These are phyloP conservation scores for Lotus japonicus DNA, from an alignment of 306 rosid genomes.

Conservation along the genomic window DNA sequence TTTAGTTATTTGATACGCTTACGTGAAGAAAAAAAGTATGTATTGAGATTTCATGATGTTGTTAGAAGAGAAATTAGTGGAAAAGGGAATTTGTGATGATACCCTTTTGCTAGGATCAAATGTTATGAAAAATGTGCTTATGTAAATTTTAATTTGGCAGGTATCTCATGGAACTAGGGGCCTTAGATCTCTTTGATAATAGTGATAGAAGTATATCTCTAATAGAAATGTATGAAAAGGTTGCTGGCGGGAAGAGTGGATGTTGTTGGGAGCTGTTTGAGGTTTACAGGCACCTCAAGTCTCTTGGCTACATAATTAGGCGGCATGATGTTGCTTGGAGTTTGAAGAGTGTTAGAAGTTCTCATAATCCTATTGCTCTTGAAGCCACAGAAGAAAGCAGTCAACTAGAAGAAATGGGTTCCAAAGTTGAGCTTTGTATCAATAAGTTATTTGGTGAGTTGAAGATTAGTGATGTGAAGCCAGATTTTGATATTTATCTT, in stretches of 20 bases:
- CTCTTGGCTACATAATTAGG: slow-evolving; percentile 69
- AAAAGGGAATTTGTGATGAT: neutral
- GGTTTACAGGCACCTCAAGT: slow-evolving; percentile 73
- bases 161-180: slow-evolving; percentile 74
- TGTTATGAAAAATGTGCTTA: slow-evolving; percentile 13
- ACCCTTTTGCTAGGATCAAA: neutral
- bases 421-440: slow-evolving; percentile 26
- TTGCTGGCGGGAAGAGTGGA: slow-evolving; percentile 31
- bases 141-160: slow-evolving; percentile 31
- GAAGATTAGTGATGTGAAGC: slow-evolving; percentile 46
- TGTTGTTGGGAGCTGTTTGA: slow-evolving; percentile 75
- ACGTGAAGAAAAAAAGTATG: too few species aligned
- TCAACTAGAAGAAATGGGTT: slow-evolving; percentile 20
- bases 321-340: slow-evolving; percentile 63
- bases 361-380: slow-evolving; percentile 6
- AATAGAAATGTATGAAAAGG: slow-evolving; percentile 48
- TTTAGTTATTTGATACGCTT: neutral
- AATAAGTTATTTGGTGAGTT: slow-evolving; percentile 32
- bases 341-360: slow-evolving; percentile 37
- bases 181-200: slow-evolving; percentile 41
- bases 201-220: slow-evolving; percentile 34
- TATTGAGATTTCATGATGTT: neutral
- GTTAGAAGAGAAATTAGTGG: neutral
- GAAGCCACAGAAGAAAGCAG: slow-evolving; percentile 28
- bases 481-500: slow-evolving; percentile 62